Base-by-base conservation (phyloP, 768 basidiomycete genomes). In the Clavulina sp. region DNA sequence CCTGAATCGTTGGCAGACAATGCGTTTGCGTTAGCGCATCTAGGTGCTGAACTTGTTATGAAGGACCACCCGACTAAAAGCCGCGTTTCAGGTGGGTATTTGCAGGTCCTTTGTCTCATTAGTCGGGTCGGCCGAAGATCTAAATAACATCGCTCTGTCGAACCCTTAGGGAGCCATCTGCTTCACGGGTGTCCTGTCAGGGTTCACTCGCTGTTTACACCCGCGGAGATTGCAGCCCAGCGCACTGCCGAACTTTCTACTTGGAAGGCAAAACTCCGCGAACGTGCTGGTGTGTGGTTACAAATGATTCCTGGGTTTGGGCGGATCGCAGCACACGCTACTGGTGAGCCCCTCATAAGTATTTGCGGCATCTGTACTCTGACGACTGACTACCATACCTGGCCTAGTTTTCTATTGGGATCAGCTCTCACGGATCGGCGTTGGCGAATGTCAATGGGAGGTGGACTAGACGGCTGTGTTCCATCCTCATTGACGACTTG, bases 21-120 rank as follows among this genome's bases (percentile, higher is more conserved):
- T 23, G 16, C 32, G 9, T 49, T 53, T 38, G 46, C 48, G 7
- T 53, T 49, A 19, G 52, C 52, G 16, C 52, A 53, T 26, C 29
- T 53, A 4, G 52, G 52, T 4, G 48, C 48, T 4, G 52, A 53
- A 30, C 13, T 53, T 29, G 31, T 23, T 16, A 49, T 53, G 52
- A 9, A 26, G 7, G 48, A 49, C 24, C 26, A 26, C 16, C 48
- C 48, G 13, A 13, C 13, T 28, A 13, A 13, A 46, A 9, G 34
- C 19, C 34, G 9, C 9, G 9, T 38, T 38, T 38, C 34, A 38
- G 9, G 9, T 19, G 21, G 21, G 36, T 13, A n/a, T n/a, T n/a
- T n/a, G n/a, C n/a, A n/a, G n/a, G n/a, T n/a, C n/a, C n/a, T n/a
- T n/a, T n/a, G n/a, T n/a, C n/a, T n/a, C n/a, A n/a, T n/a, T n/a